Evolutionary conservation across 441 rosid genomes (phyloP), one percentile per base, ranked within the genome.

Genomic region (Erodium moschatum): DNA sequence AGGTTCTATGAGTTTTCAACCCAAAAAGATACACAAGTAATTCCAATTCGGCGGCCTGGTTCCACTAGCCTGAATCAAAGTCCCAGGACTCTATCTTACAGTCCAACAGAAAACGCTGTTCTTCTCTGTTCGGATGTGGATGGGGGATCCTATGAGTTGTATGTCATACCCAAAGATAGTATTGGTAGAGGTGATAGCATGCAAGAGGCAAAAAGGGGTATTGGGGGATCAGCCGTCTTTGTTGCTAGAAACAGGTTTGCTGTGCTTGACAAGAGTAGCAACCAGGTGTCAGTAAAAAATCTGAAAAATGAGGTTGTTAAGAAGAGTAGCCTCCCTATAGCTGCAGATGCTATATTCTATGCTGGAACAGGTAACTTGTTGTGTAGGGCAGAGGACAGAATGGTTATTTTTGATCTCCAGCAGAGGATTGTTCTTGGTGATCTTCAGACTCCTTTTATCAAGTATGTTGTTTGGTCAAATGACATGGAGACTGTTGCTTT

Each of bases 61-160:
- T 82, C 88, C 33, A 74, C 87, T 18, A 81, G 83, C 79, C 82
- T 88, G 80, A 88, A 89, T 73, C 97, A 91, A 72, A 85, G 91
- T 83, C 92, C 95, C 1, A 83, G 92, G 78, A 85, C 96, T 66
- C 76, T 91, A 24, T 91, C 96, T 27, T 91, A 88, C 79, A 91
- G 95, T 77, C 91, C 96, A 5, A 89, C 90, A 52, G 95, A 89
- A 75, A 84, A 89, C 69, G 91, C 92, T 38, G 90, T 88, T 65
- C 84, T 91, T 15, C 84, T 91, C 65, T 87, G 89, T 79, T 89
- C 91, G 54, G 97, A 91, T 79, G 82, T 80, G 42, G 91, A 91
- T 79, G 97, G 96, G 8, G 97, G 96, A 68, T 84, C 95, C 64
- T 89, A 91, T 50, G 97, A 91, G 81, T 70, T 91, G 83, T 88